Conservation (phyloP, 1,284 basidiomycete genomes). For the Takashimella koratensis region DNA sequence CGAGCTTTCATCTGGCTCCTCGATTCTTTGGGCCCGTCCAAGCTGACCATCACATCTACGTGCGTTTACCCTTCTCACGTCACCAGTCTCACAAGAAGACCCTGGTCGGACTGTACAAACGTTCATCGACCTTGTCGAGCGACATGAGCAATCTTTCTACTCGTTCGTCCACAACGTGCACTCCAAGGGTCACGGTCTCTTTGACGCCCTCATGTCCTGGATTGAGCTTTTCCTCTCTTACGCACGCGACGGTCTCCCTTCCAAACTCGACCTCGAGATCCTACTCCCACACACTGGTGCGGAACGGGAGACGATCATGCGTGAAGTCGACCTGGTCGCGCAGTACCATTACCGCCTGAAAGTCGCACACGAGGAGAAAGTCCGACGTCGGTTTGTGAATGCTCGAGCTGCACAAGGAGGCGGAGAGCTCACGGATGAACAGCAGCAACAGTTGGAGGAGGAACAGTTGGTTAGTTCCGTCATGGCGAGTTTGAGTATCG, state of each 20-base stretch:
- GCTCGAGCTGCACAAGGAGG: conserved; percentile 40
- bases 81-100: conserved; percentile 77
- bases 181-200: conserved; percentile 90
- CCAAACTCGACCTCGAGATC: conserved; percentile 70
- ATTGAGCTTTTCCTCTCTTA: conserved; percentile 91
- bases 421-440: conserved; percentile 51
- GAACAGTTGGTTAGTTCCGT: conserved; percentile 73
- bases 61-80: no score
- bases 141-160: conserved; percentile 96
- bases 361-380: conserved; percentile 80
- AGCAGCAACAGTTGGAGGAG: conserved; percentile 71
- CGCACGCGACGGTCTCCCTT: conserved; percentile 78
- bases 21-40: no score
- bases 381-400: conserved; percentile 71
- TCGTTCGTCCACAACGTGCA: conserved; percentile 98
- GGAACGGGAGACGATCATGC: conserved; percentile 69
- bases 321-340: conserved; percentile 80
- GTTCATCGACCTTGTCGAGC: conserved; percentile 88
- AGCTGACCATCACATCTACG: no score
- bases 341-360: conserved; percentile 90
- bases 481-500: conserved; percentile 72
- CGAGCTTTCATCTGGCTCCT: no score
- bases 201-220: conserved; percentile 94
- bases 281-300: conserved; percentile 73
- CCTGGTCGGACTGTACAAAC: conserved; percentile 83